Conservation (phyloP, 305 asterid species). For the Fraxinus latifolia region DNA sequence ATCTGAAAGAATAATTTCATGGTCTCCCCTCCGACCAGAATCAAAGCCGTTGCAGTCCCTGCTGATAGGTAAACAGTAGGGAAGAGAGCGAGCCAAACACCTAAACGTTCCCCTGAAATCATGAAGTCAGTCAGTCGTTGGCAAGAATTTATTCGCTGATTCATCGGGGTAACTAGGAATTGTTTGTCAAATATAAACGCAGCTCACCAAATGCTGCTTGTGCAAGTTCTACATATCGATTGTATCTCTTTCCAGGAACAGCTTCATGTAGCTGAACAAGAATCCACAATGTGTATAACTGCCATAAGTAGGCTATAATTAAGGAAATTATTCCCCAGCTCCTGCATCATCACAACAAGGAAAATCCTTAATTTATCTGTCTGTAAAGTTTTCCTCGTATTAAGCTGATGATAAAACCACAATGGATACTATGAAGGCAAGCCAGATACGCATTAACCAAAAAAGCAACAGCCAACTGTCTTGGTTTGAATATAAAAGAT, state of each 20-base stretch:
- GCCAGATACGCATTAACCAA: not conserved
- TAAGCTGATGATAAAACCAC: not conserved
- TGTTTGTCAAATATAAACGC: not conserved
- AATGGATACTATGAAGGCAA: not conserved
- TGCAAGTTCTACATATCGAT: slow-evolving; percentile 94
- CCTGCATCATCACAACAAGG: slow-evolving; percentile 40
- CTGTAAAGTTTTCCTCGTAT: not conserved
- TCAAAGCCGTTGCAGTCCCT: slow-evolving; percentile 90
- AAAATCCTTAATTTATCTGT: not conserved
- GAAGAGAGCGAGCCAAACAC: slow-evolving; percentile 95
- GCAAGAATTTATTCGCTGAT: not conserved
- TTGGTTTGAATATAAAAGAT: not conserved
- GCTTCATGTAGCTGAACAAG: slow-evolving; percentile 97
- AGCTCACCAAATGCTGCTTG: slow-evolving; percentile 93
- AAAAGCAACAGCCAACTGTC: slow-evolving; percentile 25
- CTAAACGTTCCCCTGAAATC: slow-evolving; percentile 73
- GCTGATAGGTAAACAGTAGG: slow-evolving; percentile 96
- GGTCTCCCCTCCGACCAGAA: slow-evolving; percentile 96
- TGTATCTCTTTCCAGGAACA: slow-evolving; percentile 93
- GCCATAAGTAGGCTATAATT: slow-evolving; percentile 83
- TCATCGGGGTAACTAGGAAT: not conserved
- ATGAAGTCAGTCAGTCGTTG: not conserved
- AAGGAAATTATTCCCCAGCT: slow-evolving; percentile 91
- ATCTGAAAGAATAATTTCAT: slow-evolving; percentile 92
- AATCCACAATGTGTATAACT: slow-evolving; percentile 86